phyloP scores from a whole-genome alignment of 2,329 filamentous ascomycete species.

The Fusarium sp. region DNA sequence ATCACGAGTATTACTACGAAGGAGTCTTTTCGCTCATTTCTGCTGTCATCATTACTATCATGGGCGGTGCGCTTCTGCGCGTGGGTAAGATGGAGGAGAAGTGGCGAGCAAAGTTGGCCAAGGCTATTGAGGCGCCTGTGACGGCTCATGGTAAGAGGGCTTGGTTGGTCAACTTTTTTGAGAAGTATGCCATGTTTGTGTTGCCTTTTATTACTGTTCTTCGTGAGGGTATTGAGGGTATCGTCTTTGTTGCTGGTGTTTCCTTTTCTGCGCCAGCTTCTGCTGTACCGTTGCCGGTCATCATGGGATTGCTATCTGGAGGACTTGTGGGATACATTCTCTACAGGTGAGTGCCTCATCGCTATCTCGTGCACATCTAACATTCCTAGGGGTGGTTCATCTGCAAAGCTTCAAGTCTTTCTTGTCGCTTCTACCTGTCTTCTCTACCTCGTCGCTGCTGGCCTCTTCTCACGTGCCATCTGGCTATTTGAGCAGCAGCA shows the following conservation, averaged over 20 bases:
- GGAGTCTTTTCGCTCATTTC: constrained; percentile 83
- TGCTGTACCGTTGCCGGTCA: constrained; percentile 81
- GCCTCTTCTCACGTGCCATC: constrained; percentile 81
- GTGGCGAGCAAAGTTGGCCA: constrained; percentile 84
- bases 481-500: constrained; percentile 80
- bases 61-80: constrained; percentile 84
- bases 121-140: constrained; percentile 69
- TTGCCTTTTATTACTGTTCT: constrained; percentile 89
- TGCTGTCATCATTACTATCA: constrained; percentile 83
- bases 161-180: constrained; percentile 71
- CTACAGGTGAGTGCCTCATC: constrained; percentile 70
- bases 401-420: constrained; percentile 73
- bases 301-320: constrained; percentile 78
- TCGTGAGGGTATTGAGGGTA: constrained; percentile 86
- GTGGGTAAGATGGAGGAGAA: constrained; percentile 88
- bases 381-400: constrained; percentile 55
- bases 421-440: constrained; percentile 86
- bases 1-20: constrained; percentile 83
- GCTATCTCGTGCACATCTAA: not conserved
- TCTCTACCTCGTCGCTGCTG: constrained; percentile 85
- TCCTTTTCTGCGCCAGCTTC: constrained; percentile 80
- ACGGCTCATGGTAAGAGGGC: constrained; percentile 57
- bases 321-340: constrained; percentile 76
- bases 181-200: constrained; percentile 89
- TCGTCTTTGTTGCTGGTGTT: constrained; percentile 90